Evolutionary conservation across 306 rosid species (phyloP), one percentile per base, ranked within the genome.

Genomic region (Lathyrus aphaca): DNA sequence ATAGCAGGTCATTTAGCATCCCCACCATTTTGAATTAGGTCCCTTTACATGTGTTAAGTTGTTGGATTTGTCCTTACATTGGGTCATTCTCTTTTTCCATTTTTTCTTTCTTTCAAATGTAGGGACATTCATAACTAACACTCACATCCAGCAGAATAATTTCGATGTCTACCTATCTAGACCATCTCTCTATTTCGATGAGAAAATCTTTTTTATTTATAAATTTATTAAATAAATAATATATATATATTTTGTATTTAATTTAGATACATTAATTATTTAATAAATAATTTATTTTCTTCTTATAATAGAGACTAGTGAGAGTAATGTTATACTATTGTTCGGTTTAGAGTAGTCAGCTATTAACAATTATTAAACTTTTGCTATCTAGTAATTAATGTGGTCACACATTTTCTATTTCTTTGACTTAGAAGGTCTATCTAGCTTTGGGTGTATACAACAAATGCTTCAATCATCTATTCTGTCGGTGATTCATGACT

Each of bases 21-120:
- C 50, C 27, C 10, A 18, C 39, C 15, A 75, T 16, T 75, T 58
- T 1, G 38, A 59, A 23, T 37, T 59, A 23, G 69, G 69, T 18
- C 48, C 54, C 49, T 29, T 57, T 23, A 35, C 64, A 69, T 12
- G 81, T 63, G 67, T 10, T 5, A 62, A 6, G 58, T 62, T 9
- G 43, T 30, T 77, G 72, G 17, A 29, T 13, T 53, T 69, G 66
- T 51, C 71, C 66, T 40, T 30, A 10, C 18, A 30, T 3, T 64
- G 65, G 18, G 8, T 38, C 56, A 62, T 44, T 54, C 51, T 30
- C 66, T 45, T 63, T 10, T 50, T 69, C 8, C 8, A 21, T 35
- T 5, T 35, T 37, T 13, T 40, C 21, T 48, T 4, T 16, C 2
- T 23, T 62, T 17, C 53, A 49, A 61, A 50, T 42, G 46, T 30